A percentile compares a stretch with the other conserved stretches of the same genome.
These are phyloP conservation scores for Vitis labrusca DNA, from an alignment of 164 flowering plant genomes.

Conservation along the genomic window DNA sequence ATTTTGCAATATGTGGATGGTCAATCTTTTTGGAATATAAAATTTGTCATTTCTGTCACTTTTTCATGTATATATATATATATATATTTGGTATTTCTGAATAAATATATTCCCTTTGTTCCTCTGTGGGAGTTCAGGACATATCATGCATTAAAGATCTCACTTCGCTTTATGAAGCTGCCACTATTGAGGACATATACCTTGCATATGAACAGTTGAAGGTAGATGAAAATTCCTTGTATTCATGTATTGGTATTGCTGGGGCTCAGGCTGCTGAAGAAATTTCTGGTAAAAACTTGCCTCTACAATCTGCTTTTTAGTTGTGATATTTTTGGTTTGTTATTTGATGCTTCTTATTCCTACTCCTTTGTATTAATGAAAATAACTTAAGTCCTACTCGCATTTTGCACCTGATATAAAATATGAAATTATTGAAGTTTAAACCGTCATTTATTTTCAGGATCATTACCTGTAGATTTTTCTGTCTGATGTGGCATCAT, in stretches of 20 bases:
- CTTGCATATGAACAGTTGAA: slow-evolving; percentile 84
- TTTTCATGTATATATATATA: neutral
- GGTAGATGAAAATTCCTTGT: slow-evolving; percentile 79
- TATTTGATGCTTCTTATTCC: too few relatives aligned
- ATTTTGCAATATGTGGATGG: neutral
- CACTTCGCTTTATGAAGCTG: slow-evolving; percentile 71
- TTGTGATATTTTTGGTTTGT: neutral
- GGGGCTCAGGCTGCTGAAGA: slow-evolving; percentile 83
- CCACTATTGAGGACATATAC: slow-evolving; percentile 83
- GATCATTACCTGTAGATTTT: too few relatives aligned
- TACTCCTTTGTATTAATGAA: too few relatives aligned
- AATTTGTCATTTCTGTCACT: too few relatives aligned
- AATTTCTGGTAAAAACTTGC: slow-evolving; percentile 40
- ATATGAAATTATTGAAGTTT: too few relatives aligned
- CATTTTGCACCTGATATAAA: too few relatives aligned
- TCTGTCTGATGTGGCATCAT: too few relatives aligned
- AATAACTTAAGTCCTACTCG: too few relatives aligned
- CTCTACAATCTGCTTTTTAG: neutral
- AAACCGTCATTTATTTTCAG: too few relatives aligned
- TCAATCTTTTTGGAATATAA: neutral
- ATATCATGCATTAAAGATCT: slow-evolving; percentile 89
- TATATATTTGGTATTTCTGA: too few relatives aligned
- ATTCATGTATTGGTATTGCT: slow-evolving; percentile 89
- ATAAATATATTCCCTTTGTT: neutral
- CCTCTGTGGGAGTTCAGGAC: slow-evolving; percentile 52